A percentile compares a stretch with the other conserved stretches of the same genome.
phyloP scores from a whole-genome alignment of 192 early-diverging fungal genomes.

The Linnemannia elongata region DNA sequence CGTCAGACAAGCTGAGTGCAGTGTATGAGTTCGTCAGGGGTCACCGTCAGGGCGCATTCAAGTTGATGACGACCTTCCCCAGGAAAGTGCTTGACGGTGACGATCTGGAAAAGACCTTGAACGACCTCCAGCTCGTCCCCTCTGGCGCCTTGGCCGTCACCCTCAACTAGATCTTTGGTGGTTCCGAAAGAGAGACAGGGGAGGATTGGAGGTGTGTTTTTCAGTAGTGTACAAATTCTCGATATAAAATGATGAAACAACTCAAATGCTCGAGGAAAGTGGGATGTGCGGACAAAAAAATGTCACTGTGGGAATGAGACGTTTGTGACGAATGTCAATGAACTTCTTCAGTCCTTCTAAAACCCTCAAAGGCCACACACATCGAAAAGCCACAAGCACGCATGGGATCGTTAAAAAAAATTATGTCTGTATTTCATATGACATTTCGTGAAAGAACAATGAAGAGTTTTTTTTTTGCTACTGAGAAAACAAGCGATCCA shows the following conservation, averaged over 20 bases:
- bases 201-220: too few species aligned
- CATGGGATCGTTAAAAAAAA: not conserved
- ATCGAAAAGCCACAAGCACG: too few species aligned
- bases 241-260: too few species aligned
- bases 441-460: not conserved
- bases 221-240: too few species aligned
- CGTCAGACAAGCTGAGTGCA: constrained; percentile 66
- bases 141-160: constrained; percentile 68
- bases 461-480: not conserved
- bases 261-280: too few species aligned
- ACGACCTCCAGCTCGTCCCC: constrained; percentile 77
- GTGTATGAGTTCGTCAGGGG: constrained; percentile 72
- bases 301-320: too few species aligned
- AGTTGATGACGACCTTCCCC: constrained; percentile 80
- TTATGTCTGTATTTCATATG: constrained; percentile 1
- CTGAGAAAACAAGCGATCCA: not conserved
- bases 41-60: constrained; percentile 65
- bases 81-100: constrained; percentile 74
- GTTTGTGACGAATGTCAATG: too few species aligned
- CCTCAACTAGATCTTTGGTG: not conserved
- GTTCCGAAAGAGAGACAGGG: too few species aligned
- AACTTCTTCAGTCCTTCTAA: too few species aligned
- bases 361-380: too few species aligned
- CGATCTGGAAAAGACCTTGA: constrained; percentile 72
- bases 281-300: too few species aligned